Percentiles rank a stretch among this genome's conserved stretches.
Evolutionary conservation across 805 yeast genomes (phyloP).

Genomic region (Kluyveromyces lactis): DNA sequence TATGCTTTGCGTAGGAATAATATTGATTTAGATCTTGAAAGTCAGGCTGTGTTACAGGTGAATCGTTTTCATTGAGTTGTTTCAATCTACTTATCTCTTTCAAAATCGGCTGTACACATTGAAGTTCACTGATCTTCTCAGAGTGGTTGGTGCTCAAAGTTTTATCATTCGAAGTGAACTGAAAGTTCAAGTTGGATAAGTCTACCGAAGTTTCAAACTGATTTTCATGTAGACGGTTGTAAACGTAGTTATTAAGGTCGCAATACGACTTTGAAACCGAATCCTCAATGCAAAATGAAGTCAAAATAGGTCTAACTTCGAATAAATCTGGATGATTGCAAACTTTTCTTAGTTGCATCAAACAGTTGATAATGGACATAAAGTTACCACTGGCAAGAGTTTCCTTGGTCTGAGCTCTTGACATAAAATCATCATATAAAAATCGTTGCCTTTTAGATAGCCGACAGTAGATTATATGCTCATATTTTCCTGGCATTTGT

Average conservation of each 20-base stretch:
- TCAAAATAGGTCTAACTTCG: constrained; percentile 89
- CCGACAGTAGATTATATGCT: constrained; percentile 88
- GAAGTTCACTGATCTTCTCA: constrained; percentile 35
- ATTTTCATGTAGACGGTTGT: constrained; percentile 18
- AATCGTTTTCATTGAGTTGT: constrained; percentile 10
- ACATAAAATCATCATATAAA: constrained; percentile 93
- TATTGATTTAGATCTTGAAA: constrained; percentile 43
- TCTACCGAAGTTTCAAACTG: constrained; percentile 32
- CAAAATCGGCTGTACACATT: constrained; percentile 40
- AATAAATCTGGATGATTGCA: constrained; percentile 95
- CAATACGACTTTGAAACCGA: constrained; percentile 49
- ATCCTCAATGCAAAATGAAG: constrained; percentile 71
- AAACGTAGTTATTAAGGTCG: constrained; percentile 33
- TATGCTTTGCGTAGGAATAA: constrained; percentile 47
- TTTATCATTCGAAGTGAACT: constrained; percentile 40
- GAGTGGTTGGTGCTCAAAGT: constrained; percentile 39
- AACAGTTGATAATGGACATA: constrained; percentile 87
- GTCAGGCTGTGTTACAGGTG: constrained; percentile 16
- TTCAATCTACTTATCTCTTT: constrained; percentile 38
- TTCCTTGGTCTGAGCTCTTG: constrained; percentile 90
- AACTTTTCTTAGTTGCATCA: constrained; percentile 95
- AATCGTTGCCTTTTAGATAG: constrained; percentile 87
- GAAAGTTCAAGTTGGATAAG: constrained; percentile 51
- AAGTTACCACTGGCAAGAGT: constrained; percentile 93
- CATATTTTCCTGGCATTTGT: constrained; percentile 98